Conservation (phyloP, 768 basidiomycete species). For the Suillus subaureus region DNA sequence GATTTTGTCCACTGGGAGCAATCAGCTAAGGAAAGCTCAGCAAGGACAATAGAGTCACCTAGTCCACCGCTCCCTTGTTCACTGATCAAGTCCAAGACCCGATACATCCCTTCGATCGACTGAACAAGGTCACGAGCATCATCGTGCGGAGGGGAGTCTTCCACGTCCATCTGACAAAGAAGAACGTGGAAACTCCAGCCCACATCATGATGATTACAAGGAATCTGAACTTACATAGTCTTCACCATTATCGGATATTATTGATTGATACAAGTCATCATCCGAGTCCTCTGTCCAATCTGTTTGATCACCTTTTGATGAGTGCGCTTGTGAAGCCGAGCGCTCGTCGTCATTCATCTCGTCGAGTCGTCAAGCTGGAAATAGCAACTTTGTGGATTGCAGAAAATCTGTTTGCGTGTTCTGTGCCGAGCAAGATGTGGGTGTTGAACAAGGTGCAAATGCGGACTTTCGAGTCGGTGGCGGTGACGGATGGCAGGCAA, state of each 20-base stretch:
- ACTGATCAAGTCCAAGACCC: slow-evolving; percentile 54
- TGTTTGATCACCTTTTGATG: not conserved
- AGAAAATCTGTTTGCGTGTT: not conserved
- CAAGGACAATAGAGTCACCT: slow-evolving; percentile 36
- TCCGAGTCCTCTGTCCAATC: not conserved
- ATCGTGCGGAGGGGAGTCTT: slow-evolving; percentile 6
- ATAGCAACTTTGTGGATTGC: not conserved
- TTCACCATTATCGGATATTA: not conserved
- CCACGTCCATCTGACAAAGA: slow-evolving; percentile 24
- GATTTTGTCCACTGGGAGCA: slow-evolving; percentile 57
- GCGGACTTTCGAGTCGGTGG: not conserved
- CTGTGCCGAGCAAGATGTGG: not conserved
- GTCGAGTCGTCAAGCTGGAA: not conserved
- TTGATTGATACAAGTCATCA: not conserved
- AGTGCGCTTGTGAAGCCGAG: not conserved
- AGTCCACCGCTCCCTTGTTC: slow-evolving; percentile 54
- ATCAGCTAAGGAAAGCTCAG: not conserved
- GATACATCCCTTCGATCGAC: slow-evolving; percentile 48
- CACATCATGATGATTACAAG: not conserved
- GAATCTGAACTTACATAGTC: slow-evolving; percentile 1
- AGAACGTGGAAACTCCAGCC: slow-evolving; percentile 1
- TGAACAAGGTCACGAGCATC: slow-evolving; percentile 25
- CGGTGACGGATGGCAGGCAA: not conserved
- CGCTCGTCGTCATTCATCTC: not conserved
- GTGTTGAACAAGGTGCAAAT: not conserved